Conservation (phyloP, 179 eudicot species). For the Heliamphora pulchella region DNA sequence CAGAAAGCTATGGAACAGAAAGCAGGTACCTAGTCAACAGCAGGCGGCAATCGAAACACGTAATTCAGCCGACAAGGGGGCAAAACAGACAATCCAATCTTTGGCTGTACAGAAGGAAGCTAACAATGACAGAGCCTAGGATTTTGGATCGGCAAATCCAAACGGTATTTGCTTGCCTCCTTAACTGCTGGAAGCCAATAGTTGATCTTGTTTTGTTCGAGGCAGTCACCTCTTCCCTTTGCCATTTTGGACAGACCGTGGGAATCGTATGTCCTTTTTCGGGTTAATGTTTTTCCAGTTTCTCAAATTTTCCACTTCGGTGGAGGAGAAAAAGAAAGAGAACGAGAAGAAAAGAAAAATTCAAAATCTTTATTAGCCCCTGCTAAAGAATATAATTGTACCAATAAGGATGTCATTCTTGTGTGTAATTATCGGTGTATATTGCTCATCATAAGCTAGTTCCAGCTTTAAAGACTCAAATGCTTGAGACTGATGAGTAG, state of each 20-base stretch:
- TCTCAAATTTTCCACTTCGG: not conserved
- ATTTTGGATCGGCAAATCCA: constrained; percentile 11
- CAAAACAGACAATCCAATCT: constrained; percentile 30
- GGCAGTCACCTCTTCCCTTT: not conserved
- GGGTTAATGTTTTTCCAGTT: not conserved
- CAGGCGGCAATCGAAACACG: constrained; percentile 14
- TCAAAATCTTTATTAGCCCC: not conserved
- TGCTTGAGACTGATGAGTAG: too few species aligned
- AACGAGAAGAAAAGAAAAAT: too few species aligned
- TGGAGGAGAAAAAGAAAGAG: not conserved
- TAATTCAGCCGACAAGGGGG: constrained; percentile 21
- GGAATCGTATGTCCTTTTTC: not conserved
- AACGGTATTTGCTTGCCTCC: not conserved
- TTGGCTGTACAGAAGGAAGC: constrained; percentile 24
- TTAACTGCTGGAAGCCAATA: not conserved
- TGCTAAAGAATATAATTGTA: not conserved
- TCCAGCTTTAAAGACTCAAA: not conserved
- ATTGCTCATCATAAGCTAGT: not conserved
- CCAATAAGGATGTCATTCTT: not conserved
- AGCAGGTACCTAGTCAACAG: constrained; percentile 32
- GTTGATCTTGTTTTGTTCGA: not conserved
- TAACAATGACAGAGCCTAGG: constrained; percentile 31
- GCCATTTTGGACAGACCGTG: not conserved
- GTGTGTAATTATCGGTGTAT: not conserved
- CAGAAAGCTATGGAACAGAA: constrained; percentile 50